Evolutionary conservation across 2,329 filamentous ascomycete genomes (phyloP).

Genomic region (Verticillium longisporum): DNA sequence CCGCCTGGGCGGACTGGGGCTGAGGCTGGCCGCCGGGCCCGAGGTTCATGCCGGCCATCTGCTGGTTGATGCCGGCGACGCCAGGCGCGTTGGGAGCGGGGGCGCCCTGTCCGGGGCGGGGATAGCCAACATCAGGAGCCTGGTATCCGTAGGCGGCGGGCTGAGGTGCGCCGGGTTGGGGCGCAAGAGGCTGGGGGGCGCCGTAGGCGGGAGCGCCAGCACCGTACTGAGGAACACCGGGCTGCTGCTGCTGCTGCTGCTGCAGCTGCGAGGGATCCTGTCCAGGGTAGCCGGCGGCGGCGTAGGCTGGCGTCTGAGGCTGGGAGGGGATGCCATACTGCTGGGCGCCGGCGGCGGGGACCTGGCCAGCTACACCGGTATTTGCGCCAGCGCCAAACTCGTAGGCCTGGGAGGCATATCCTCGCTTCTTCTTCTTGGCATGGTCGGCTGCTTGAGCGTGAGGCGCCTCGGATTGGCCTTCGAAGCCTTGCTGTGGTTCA

Average conservation of each 20-base stretch:
- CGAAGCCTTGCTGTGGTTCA: conserved; percentile 27
- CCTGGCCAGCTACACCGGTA: conserved; percentile 43
- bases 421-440: conserved; percentile 81
- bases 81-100: conserved; percentile 29
- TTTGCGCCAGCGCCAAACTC: conserved; percentile 88
- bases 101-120: conserved; percentile 37
- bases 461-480: conserved; percentile 27
- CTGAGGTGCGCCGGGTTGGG: conserved; percentile 28
- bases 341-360: conserved; percentile 33
- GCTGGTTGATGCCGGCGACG: conserved; percentile 70
- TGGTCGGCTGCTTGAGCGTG: conserved; percentile 28
- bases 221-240: conserved; percentile 18
- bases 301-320: conserved; percentile 26
- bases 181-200: conserved; percentile 36
- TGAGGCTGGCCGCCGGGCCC: conserved; percentile 53
- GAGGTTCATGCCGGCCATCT: conserved; percentile 81
- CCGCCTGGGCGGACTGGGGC: conserved; percentile 38
- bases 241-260: conserved; percentile 36
- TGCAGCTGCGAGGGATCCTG: conserved; percentile 28
- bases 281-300: conserved; percentile 49
- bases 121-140: conserved; percentile 61
- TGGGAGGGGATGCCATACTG: conserved; percentile 40
- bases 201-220: conserved; percentile 31
- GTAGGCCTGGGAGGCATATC: conserved; percentile 91
- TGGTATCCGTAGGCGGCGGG: conserved; percentile 56